These are phyloP conservation scores for Perilla frutescens DNA, from an alignment of 257 asterid species.

Conservation along the genomic window DNA sequence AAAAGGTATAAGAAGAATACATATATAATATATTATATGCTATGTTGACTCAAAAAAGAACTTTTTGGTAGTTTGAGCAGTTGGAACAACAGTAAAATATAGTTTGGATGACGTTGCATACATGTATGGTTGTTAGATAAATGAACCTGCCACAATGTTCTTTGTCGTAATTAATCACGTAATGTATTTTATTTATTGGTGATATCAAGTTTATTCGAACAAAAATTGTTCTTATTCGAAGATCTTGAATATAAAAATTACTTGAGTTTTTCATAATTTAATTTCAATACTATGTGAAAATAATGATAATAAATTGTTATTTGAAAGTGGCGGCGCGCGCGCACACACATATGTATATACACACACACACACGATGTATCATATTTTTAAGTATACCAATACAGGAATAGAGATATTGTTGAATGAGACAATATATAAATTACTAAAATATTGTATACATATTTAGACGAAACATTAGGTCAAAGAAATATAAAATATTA, in stretches of 20 bases:
- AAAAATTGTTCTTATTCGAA: not conserved
- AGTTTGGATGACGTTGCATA: conserved; percentile 16
- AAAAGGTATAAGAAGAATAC: no score
- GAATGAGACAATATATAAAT: no score
- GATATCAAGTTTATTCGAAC: not conserved
- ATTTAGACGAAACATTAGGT: no score
- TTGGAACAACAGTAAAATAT: conserved; percentile 21
- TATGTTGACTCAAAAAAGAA: not conserved
- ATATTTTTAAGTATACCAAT: no score
- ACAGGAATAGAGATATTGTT: no score
- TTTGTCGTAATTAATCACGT: not conserved
- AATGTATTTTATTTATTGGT: not conserved
- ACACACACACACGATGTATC: no score
- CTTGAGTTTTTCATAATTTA: not conserved
- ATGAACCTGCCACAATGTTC: not conserved
- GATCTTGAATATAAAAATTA: not conserved
- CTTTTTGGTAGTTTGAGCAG: conserved; percentile 35
- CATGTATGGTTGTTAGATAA: not conserved
- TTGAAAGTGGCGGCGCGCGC: no score
- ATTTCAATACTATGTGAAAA: not conserved
- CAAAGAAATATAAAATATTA: no score
- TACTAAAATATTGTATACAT: no score
- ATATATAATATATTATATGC: not conserved
- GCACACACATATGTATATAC: no score
- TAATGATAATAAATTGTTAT: no score